Conservation (phyloP, 495 filamentous ascomycete species). For the Penicillium cataractarum region DNA sequence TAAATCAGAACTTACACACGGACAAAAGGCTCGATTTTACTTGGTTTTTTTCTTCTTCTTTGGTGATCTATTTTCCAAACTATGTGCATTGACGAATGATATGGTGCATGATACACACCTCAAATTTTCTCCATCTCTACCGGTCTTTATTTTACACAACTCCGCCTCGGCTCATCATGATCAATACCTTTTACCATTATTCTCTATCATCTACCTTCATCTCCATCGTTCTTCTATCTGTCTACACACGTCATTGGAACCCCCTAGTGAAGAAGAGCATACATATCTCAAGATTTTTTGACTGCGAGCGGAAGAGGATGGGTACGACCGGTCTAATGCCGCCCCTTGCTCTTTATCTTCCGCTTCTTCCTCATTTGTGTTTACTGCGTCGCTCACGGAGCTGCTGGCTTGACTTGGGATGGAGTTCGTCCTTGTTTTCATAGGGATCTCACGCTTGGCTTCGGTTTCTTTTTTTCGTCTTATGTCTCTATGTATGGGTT, state of each 20-base stretch:
- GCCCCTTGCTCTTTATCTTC: background rate
- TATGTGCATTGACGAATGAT: conserved; percentile 21
- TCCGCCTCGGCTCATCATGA: background rate
- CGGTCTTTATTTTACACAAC: background rate
- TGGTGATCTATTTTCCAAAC: background rate
- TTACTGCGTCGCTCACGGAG: background rate
- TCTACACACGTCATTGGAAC: conserved; percentile 12
- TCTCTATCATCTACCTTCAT: background rate
- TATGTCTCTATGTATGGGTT: background rate
- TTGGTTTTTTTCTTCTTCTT: background rate
- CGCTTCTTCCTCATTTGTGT: background rate
- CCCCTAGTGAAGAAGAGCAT: conserved; percentile 22
- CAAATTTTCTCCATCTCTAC: background rate
- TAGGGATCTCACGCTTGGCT: background rate
- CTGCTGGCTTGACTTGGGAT: background rate
- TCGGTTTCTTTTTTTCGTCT: background rate
- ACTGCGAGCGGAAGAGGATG: conserved; percentile 5
- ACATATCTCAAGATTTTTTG: conserved; percentile 16
- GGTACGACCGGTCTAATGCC: background rate
- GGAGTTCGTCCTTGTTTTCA: conserved; percentile 7
- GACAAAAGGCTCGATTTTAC: background rate
- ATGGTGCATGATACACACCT: conserved; percentile 14
- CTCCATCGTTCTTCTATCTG: conserved; percentile 6
- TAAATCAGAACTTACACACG: conserved; percentile 20
- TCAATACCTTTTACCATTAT: background rate